phyloP scores from a whole-genome alignment of 805 yeast species.

The Clavispora fructus region DNA sequence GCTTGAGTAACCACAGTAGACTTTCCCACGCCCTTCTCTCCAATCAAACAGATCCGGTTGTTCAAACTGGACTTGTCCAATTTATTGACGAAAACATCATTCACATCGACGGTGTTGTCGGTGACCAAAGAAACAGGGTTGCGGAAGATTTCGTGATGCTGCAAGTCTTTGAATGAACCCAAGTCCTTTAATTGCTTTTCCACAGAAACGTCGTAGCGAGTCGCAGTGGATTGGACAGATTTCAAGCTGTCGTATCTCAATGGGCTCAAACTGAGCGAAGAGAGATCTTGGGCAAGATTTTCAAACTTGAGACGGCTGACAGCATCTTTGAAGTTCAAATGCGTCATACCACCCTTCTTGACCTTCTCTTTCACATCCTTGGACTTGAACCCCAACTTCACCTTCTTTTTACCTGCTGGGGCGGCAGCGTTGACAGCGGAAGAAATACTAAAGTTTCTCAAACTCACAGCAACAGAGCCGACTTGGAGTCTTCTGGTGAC shows the following conservation, averaged over 20 bases:
- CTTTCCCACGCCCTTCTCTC: conserved; percentile 77
- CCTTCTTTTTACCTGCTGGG: conserved; percentile 19
- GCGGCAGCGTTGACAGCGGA: conserved; percentile 10
- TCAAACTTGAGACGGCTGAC: conserved; percentile 31
- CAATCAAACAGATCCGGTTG: conserved; percentile 55
- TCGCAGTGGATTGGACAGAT: conserved; percentile 12
- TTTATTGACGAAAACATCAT: conserved; percentile 35
- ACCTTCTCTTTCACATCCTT: conserved; percentile 17
- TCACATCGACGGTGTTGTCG: conserved; percentile 37
- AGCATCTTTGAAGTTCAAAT: conserved; percentile 33
- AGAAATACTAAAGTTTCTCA: conserved; percentile 8
- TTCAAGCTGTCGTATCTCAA: conserved; percentile 12
- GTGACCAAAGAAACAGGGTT: conserved; percentile 58
- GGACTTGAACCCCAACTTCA: conserved; percentile 19
- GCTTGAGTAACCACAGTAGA: conserved; percentile 67
- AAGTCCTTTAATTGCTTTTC: conserved; percentile 42
- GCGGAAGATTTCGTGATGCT: conserved; percentile 56
- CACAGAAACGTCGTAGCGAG: conserved; percentile 35
- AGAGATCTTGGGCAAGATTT: conserved; percentile 22
- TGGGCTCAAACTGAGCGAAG: conserved; percentile 5
- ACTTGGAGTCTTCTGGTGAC: conserved; percentile 1
- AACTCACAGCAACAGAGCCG: conserved; percentile 1
- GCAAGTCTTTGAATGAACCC: conserved; percentile 65
- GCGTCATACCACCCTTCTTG: conserved; percentile 40
- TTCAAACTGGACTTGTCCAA: conserved; percentile 24